Evolutionary conservation across 2,329 filamentous ascomycete genomes (phyloP).

Genomic region (Pseudogymnoascus sp.): DNA sequence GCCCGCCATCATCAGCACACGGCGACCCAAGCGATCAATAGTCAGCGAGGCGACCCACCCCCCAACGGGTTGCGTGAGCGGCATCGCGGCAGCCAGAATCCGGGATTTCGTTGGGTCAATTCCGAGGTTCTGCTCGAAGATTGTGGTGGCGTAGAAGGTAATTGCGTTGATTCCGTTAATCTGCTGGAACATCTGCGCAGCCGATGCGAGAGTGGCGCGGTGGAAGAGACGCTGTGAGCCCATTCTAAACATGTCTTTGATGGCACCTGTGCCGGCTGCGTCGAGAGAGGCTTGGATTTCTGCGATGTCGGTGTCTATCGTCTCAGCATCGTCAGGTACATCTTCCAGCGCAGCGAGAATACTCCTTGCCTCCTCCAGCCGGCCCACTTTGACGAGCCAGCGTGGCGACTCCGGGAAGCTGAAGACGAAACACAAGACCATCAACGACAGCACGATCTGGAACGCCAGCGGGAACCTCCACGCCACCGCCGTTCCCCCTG

Average conservation of each 20-base stretch:
- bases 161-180: conserved; percentile 34
- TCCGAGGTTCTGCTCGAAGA: conserved; percentile 41
- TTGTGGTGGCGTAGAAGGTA: conserved; percentile 38
- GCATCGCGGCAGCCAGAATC: conserved; percentile 41
- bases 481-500: conserved; percentile 22
- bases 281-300: conserved; percentile 44
- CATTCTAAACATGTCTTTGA: conserved; percentile 37
- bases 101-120: conserved; percentile 40
- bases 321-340: conserved; percentile 29
- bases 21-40: conserved; percentile 57
- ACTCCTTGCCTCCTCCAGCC: conserved; percentile 32
- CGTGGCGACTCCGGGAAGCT: conserved; percentile 32
- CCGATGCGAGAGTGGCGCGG: conserved; percentile 39
- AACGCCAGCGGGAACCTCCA: conserved; percentile 33
- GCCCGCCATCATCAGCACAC: conserved; percentile 62
- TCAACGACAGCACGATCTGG: conserved; percentile 26
- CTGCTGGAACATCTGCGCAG: conserved; percentile 43
- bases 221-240: conserved; percentile 42
- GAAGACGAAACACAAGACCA: conserved; percentile 30
- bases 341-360: conserved; percentile 28
- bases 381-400: conserved; percentile 31
- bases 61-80: conserved; percentile 16
- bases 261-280: conserved; percentile 43
- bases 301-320: conserved; percentile 20
- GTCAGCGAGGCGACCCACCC: conserved; percentile 41